Evolutionary conservation across 2,329 filamentous ascomycete genomes (phyloP).

Genomic region (Xylaria multiplex): DNA sequence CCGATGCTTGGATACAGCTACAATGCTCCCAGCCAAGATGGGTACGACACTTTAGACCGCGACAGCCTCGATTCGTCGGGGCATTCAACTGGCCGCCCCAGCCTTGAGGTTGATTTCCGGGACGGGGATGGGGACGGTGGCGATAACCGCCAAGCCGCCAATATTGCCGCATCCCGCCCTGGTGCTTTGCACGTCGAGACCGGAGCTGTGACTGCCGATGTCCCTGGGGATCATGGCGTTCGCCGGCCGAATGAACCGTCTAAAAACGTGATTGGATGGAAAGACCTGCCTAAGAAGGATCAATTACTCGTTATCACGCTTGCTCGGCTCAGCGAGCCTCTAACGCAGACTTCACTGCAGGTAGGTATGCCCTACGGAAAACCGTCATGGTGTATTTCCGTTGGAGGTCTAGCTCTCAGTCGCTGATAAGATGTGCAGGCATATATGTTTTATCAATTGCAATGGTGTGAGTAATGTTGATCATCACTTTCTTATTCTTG

Average conservation of each 20-base stretch:
- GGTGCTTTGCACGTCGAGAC: constrained; percentile 34
- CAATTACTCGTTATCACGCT: constrained; percentile 82
- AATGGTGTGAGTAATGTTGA: constrained; percentile 61
- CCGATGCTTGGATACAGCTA: constrained; percentile 36
- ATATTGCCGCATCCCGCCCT: constrained; percentile 29
- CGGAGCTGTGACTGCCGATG: constrained; percentile 3
- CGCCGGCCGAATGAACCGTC: constrained; percentile 27
- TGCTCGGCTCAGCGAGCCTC: constrained; percentile 81
- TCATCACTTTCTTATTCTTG: neutral
- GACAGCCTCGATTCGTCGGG: constrained; percentile 35
- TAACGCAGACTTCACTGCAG: constrained; percentile 79
- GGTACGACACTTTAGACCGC: constrained; percentile 36
- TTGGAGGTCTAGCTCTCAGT: neutral
- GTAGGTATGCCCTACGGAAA: constrained; percentile 41
- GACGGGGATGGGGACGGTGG: constrained; percentile 30
- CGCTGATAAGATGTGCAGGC: constrained; percentile 55
- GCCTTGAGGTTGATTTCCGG: constrained; percentile 29
- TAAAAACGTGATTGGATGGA: constrained; percentile 44
- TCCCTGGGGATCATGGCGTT: neutral
- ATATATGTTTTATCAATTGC: constrained; percentile 91
- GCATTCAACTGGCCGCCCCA: constrained; percentile 23
- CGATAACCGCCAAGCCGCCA: constrained; percentile 24
- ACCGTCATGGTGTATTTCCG: neutral
- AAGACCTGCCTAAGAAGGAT: constrained; percentile 73
- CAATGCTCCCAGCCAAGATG: constrained; percentile 34